Evolutionary conservation across 176 grass and related monocot species (phyloP), one percentile per base, ranked within the genome.

Genomic region (Alopecurus myosuroides): DNA sequence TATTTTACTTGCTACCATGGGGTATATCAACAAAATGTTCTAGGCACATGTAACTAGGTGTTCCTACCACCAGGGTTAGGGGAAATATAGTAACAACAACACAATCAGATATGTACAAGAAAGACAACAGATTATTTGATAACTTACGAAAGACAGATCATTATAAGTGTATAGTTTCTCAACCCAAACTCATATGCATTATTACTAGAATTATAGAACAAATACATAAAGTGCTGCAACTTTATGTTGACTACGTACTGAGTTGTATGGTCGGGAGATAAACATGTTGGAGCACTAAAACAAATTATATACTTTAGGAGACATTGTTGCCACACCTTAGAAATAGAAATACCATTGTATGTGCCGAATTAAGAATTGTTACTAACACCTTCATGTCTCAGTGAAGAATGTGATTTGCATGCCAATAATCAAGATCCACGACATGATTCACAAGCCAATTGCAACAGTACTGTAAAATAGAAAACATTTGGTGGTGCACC

Each of bases 241-340:
- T 90, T 73, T 67, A 76, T 11, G n/a, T 44, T 18, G 63, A 31
- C 64, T 78, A 88, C 76, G 11, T 87, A 98, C 93, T 93, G 51
- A 98, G 87, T 20, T 91, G 88, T 85, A 98, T 98, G 52, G 51
- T 85, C 90, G 95, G 26, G 87, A 86, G 62, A 98, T 92, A 68
- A 98, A 95, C 64, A 98, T 98, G 82, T 98, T 98, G 14, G 95
- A 98, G 80, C 95, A 98, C 95, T 98, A 79, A 85, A 90, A 92
- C 25, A 87, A 88, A 76, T 76, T 58, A 71, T 9, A 11, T 68
- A 35, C 69, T 62, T 79, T 17, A 82, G 75, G 50, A 33, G 29
- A 72, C 31, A 65, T 15, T 63, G 69, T 70, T 22, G 20, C 68
- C 70, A 87, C 26, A 17, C 26, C 80, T 80, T 80, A 18, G 14